A percentile compares a stretch with the other conserved stretches of the same genome.
Conservation (phyloP, 1,284 basidiomycete genomes). For the Sanghuangporus sanghuang region DNA sequence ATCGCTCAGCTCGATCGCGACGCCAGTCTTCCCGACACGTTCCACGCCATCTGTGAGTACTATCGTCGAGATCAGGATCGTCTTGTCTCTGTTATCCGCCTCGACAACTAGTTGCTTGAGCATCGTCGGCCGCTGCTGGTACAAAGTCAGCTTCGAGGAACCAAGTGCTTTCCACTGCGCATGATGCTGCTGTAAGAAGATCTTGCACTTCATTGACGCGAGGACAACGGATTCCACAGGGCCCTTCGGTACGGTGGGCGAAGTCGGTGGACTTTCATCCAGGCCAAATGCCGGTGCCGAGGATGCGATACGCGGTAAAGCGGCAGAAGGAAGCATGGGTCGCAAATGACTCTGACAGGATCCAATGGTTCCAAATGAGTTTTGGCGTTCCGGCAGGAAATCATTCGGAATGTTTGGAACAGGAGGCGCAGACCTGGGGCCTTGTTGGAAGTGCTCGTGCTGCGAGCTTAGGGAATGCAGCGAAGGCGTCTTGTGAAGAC, state of each 20-base stretch:
- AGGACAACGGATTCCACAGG: slow-evolving; percentile 73
- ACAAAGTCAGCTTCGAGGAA: slow-evolving; percentile 83
- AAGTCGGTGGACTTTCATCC: slow-evolving; percentile 72
- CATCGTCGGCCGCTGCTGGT: slow-evolving; percentile 77
- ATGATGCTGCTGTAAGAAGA: slow-evolving; percentile 93
- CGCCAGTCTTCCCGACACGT: slow-evolving; percentile 94
- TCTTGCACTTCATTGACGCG: slow-evolving; percentile 98
- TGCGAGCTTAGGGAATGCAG: slow-evolving; percentile 55
- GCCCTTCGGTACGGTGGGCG: slow-evolving; percentile 57
- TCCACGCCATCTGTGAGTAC: slow-evolving; percentile 95
- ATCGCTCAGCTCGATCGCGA: slow-evolving; percentile 94
- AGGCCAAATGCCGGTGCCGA: slow-evolving; percentile 40
- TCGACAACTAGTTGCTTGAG: slow-evolving; percentile 97
- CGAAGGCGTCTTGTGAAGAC: slow-evolving; percentile 55
- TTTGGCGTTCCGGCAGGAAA: slow-evolving; percentile 29
- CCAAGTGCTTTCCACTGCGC: slow-evolving; percentile 97
- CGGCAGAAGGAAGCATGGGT: slow-evolving; percentile 57
- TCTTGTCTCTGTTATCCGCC: slow-evolving; percentile 74
- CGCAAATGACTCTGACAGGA: slow-evolving; percentile 30
- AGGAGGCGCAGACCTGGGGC: slow-evolving; percentile 34
- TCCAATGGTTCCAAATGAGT: slow-evolving; percentile 24
- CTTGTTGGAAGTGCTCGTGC: slow-evolving; percentile 37
- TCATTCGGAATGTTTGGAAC: slow-evolving; percentile 34
- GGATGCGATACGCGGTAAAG: slow-evolving; percentile 47
- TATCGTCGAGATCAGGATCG: slow-evolving; percentile 89